Evolutionary conservation across 345 rosid genomes (phyloP), one percentile per base, ranked within the genome.

Genomic region (Eucalyptus sp.): DNA sequence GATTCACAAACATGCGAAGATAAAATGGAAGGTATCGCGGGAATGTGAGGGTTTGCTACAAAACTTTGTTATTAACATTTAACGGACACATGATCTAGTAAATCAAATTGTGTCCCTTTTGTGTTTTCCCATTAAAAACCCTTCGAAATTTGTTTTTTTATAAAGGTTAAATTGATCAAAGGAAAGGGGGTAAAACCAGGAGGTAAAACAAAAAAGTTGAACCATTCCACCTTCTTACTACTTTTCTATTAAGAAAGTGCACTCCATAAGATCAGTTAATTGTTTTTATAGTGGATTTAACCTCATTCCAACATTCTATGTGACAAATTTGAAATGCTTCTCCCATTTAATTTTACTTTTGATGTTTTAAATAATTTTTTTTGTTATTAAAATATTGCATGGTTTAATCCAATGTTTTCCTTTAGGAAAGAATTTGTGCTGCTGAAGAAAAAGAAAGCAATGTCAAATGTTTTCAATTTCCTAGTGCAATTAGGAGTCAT

Each of bases 71-170:
- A 60, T 25, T 60, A 27, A 27, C 20, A 52, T 20, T 20, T 52
- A 8, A 52, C 0, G 10, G 58, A 2, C 10, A 0, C 5, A 0
- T 52, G 58, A 20, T 52, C 25, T 20, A 3, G 58, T 52, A 52
- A 52, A 3, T 52, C 24, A 20, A 52, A 52, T n/a, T 27, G 1
- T 27, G 31, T 13, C 33, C 15, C 68, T 62, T 62, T 29, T 13
- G 68, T 29, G 33, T 62, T 29, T 62, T 27, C 68, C 8, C 33
- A 29, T 62, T 4, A 27, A 29, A 29, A 62, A 13, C 68, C 31
- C 33, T 62, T 29, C 33, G 0, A 62, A 62, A 62, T 8, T 62
- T 62, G 4, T 62, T 62, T 62, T 29, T 5, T 27, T 27, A 3
- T 5, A 25, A 13, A 29, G 33, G 68, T 12, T 12, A 62, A 27